Percentiles rank a stretch among this genome's conserved stretches.
Evolutionary conservation across 2,329 filamentous ascomycete genomes (phyloP).

Genomic region (Fusarium sororula): DNA sequence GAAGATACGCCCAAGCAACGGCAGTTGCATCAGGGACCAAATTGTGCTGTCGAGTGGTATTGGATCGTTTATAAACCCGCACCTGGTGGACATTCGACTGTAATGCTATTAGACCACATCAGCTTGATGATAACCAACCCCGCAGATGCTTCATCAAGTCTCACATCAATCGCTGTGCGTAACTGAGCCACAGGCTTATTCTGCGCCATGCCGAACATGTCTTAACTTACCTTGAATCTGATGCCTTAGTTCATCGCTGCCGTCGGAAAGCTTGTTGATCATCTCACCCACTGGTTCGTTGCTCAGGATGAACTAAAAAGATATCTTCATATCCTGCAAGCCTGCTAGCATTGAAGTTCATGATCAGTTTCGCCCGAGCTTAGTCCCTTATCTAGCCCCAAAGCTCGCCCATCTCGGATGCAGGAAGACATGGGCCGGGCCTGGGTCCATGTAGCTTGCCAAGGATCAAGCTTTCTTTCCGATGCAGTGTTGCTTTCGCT

Average conservation of each 20-base stretch:
- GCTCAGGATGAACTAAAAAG: neutral
- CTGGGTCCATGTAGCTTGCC: conserved; percentile 7
- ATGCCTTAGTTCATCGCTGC: conserved; percentile 8
- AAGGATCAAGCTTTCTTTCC: conserved; percentile 15
- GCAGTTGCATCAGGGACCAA: neutral
- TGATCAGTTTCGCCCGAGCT: conserved; percentile 25
- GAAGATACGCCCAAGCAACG: conserved; percentile 7
- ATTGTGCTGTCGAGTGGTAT: neutral
- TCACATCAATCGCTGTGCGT: neutral
- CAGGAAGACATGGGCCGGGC: conserved; percentile 20
- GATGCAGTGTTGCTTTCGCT: neutral
- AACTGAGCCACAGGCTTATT: conserved; percentile 18
- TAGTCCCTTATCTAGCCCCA: conserved; percentile 19
- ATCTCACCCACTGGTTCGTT: neutral
- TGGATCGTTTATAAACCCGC: neutral
- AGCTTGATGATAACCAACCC: neutral
- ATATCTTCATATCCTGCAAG: conserved; percentile 7
- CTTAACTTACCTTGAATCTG: neutral
- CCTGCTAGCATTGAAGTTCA: conserved; percentile 15
- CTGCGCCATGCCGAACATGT: conserved; percentile 9
- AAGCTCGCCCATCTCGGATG: conserved; percentile 18
- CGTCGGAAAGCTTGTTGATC: conserved; percentile 20
- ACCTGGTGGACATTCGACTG: neutral
- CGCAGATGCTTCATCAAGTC: neutral
- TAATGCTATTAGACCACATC: neutral